phyloP scores from a whole-genome alignment of 116 monocot genomes.

The Dioscorea cayenensis region DNA sequence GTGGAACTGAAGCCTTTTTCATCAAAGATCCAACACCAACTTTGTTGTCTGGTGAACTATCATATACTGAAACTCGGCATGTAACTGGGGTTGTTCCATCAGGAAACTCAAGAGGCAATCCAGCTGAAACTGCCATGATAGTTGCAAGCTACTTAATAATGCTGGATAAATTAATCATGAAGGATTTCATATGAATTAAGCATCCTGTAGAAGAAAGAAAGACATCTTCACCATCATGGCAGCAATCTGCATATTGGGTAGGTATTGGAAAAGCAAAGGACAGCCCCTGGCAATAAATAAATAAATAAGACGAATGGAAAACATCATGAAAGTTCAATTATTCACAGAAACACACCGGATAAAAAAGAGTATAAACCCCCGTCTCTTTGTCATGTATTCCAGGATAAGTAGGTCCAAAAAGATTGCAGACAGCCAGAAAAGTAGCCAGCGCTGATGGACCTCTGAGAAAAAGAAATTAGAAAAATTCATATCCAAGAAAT shows the following conservation, averaged over 20 bases:
- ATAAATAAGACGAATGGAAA: constrained; percentile 7
- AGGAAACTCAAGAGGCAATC: constrained; percentile 93
- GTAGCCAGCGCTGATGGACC: constrained; percentile 84
- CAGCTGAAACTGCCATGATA: constrained; percentile 59
- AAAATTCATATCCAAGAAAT: neutral
- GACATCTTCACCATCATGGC: constrained; percentile 67
- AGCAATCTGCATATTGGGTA: constrained; percentile 61
- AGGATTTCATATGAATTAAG: neutral
- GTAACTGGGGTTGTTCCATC: constrained; percentile 97
- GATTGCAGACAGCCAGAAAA: constrained; percentile 79
- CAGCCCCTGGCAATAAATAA: constrained; percentile 46
- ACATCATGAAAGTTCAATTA: neutral
- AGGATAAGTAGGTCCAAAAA: constrained; percentile 91
- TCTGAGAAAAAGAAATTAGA: constrained; percentile 21
- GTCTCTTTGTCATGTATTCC: constrained; percentile 87
- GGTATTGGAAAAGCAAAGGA: constrained; percentile 97
- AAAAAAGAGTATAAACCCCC: constrained; percentile 81
- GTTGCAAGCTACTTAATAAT: neutral
- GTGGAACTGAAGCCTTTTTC: constrained; percentile 71
- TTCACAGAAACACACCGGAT: constrained; percentile 52
- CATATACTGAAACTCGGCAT: constrained; percentile 81
- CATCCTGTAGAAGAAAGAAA: neutral
- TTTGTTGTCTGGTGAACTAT: constrained; percentile 64
- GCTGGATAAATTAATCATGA: neutral
- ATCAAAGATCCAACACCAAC: constrained; percentile 86